A percentile compares a stretch with the other conserved stretches of the same genome.
Conservation (phyloP, 2,329 filamentous ascomycete genomes). For the Fusarium sp. region DNA sequence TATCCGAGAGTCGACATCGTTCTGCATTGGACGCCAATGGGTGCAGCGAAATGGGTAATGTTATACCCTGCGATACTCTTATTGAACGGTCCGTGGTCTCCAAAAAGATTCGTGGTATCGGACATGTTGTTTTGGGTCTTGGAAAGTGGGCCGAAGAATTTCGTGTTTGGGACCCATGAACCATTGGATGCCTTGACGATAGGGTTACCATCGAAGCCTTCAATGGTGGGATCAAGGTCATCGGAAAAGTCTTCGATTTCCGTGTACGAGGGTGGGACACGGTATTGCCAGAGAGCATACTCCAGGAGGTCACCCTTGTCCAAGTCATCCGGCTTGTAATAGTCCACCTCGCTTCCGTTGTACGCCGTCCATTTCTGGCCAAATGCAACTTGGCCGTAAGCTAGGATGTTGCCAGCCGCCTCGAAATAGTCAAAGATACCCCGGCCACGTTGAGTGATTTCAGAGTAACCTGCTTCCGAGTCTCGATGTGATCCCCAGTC, state of each 20-base stretch:
- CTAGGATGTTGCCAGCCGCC: not conserved
- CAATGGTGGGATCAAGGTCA: not conserved
- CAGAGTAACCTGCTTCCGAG: not conserved
- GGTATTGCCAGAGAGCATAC: not conserved
- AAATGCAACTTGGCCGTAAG: not conserved
- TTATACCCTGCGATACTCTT: not conserved
- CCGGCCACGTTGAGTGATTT: not conserved
- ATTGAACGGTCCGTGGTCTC: not conserved
- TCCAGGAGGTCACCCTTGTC: not conserved
- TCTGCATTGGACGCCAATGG: not conserved
- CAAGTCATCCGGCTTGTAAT: not conserved
- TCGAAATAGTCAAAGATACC: not conserved
- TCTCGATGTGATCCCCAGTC: not conserved
- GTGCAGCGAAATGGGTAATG: not conserved
- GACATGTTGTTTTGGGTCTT: not conserved
- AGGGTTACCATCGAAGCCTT: not conserved
- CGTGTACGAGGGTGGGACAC: not conserved
- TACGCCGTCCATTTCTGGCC: not conserved
- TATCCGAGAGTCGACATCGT: not conserved
- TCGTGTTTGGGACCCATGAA: not conserved
- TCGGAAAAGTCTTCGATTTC: not conserved
- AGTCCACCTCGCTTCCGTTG: not conserved
- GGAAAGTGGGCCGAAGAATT: not conserved
- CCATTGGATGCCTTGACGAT: not conserved
- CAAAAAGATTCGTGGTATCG: too few species aligned